Conservation (phyloP, 345 rosid genomes). For the Acer saccharum region DNA sequence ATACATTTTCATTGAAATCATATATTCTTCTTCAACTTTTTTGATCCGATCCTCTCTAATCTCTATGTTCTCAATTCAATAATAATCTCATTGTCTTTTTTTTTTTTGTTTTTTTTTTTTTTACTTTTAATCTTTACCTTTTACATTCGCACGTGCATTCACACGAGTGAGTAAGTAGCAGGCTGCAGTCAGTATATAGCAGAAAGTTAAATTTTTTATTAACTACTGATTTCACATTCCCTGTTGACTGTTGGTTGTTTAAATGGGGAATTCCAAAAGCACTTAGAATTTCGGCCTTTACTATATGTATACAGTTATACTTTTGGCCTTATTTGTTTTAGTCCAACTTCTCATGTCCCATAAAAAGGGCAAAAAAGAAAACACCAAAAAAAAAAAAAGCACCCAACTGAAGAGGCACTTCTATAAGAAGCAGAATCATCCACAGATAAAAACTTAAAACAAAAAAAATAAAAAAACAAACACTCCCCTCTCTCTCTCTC, state of each 20-base stretch:
- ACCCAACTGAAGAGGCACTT: slow-evolving; percentile 9
- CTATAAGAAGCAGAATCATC: slow-evolving; percentile 31
- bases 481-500: neutral
- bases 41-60: neutral
- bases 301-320: neutral
- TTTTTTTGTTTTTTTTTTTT: no score
- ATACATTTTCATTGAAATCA: neutral
- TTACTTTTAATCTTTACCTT: neutral
- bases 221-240: slow-evolving; percentile 36
- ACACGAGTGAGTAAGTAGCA: neutral
- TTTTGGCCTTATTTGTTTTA: slow-evolving; percentile 35
- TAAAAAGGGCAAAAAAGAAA: slow-evolving; percentile 6
- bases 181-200: slow-evolving; percentile 12
- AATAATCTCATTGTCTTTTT: no score
- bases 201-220: neutral
- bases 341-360: slow-evolving; percentile 36
- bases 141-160: slow-evolving; percentile 5
- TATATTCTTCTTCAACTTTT: neutral
- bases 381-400: slow-evolving; percentile 8
- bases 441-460: neutral
- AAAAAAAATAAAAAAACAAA: neutral
- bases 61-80: neutral
- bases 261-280: slow-evolving; percentile 18
- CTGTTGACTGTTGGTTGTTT: neutral
- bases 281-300: slow-evolving; percentile 20